A percentile compares a stretch with the other conserved stretches of the same genome.
Conservation (phyloP, 2,329 filamentous ascomycete genomes). For the Botrytis deweyae region DNA sequence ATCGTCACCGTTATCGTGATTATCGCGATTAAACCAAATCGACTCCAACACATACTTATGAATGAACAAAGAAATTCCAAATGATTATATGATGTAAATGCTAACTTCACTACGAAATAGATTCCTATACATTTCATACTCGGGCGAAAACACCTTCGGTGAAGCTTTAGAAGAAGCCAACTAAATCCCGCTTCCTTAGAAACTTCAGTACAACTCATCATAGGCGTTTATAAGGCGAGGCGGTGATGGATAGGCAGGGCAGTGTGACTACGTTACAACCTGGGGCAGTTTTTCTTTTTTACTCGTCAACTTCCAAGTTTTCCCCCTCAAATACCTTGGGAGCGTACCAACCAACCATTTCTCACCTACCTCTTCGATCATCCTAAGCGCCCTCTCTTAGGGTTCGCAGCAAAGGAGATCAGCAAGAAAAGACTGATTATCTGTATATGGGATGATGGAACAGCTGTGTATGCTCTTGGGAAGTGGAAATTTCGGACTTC, state of each 20-base stretch:
- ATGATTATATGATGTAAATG: background rate
- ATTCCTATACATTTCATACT: constrained; percentile 96
- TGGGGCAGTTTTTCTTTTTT: constrained; percentile 22
- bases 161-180: constrained; percentile 17
- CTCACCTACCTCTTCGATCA: background rate
- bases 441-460: background rate
- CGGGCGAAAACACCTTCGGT: constrained; percentile 98
- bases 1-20: constrained; percentile 18
- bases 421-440: background rate
- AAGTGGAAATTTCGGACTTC: background rate
- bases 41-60: background rate
- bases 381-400: background rate
- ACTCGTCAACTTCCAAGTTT: background rate
- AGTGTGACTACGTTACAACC: constrained; percentile 22
- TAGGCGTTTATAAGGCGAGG: constrained; percentile 18
- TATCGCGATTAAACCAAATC: background rate
- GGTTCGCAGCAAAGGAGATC: background rate
- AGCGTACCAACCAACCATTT: constrained; percentile 1
- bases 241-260: constrained; percentile 21
- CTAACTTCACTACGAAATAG: constrained; percentile 26
- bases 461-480: background rate
- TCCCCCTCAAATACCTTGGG: background rate
- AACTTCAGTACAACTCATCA: constrained; percentile 14
- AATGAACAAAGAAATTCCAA: background rate
- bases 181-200: constrained; percentile 12